These are phyloP conservation scores for Hypoxylon lienhwacheense DNA, from an alignment of 495 filamentous ascomycete species.

Conservation along the genomic window DNA sequence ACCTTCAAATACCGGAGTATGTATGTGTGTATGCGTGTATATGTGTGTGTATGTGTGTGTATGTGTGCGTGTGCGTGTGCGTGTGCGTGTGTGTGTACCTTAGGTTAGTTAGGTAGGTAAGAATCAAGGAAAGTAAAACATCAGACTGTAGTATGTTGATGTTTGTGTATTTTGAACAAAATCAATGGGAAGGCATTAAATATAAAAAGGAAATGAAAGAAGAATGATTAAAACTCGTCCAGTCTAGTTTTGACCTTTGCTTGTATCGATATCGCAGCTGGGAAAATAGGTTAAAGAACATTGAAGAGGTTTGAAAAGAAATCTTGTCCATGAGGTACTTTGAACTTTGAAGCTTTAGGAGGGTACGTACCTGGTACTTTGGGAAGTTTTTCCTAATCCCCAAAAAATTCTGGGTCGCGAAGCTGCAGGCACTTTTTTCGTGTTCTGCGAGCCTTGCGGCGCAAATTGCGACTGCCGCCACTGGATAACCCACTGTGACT, in stretches of 20 bases:
- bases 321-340: slow-evolving; percentile 6
- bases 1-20: no score
- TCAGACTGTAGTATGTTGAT: neutral
- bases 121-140: neutral
- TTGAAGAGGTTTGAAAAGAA: no score
- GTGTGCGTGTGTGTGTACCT: no score
- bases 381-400: slow-evolving; percentile 7
- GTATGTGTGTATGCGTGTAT: no score
- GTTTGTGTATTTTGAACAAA: slow-evolving; percentile 5
- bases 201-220: neutral
- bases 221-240: neutral
- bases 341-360: no score
- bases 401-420: slow-evolving; percentile 34
- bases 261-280: slow-evolving; percentile 3
- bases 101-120: no score
- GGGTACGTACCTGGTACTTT: no score
- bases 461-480: neutral
- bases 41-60: no score
- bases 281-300: neutral
- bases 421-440: slow-evolving; percentile 21
- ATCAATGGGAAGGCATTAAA: neutral
- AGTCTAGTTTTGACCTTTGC: neutral
- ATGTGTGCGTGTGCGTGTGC: no score
- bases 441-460: slow-evolving; percentile 24
- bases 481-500: slow-evolving; percentile 1